These are phyloP conservation scores for Kurtzmaniella natalensis DNA, from an alignment of 1,139 yeast genomes.

Conservation along the genomic window DNA sequence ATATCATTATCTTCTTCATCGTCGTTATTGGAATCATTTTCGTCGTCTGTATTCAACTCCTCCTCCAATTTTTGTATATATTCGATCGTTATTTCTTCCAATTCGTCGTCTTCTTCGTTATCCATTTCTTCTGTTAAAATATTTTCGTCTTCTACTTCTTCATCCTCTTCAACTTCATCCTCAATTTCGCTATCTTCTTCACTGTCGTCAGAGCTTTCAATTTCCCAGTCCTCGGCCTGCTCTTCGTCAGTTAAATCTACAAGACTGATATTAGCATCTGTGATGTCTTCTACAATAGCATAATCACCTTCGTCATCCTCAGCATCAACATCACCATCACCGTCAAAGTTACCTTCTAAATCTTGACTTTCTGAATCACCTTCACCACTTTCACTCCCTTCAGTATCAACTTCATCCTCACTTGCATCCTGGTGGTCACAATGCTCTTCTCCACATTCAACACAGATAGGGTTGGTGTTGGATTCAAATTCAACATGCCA, in stretches of 20 bases:
- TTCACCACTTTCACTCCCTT: conserved; percentile 12
- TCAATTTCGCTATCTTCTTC: conserved; percentile 14
- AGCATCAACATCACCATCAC: not conserved
- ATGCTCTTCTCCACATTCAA: conserved; percentile 62
- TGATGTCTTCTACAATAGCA: conserved; percentile 19
- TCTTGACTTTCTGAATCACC: conserved; percentile 5
- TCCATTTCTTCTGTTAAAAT: conserved; percentile 12
- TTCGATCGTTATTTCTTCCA: conserved; percentile 25
- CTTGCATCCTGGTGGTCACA: conserved; percentile 51
- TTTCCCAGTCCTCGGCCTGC: conserved; percentile 19
- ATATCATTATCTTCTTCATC: conserved; percentile 17
- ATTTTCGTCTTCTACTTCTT: conserved; percentile 6
- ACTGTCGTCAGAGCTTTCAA: conserved; percentile 21
- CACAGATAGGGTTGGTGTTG: conserved; percentile 66
- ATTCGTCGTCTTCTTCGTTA: conserved; percentile 13
- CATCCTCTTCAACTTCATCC: conserved; percentile 7
- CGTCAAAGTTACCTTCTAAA: conserved; percentile 1
- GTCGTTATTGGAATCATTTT: conserved; percentile 23
- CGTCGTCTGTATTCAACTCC: conserved; percentile 13
- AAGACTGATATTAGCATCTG: not conserved
- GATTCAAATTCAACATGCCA: conserved; percentile 12
- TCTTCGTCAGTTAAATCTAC: conserved; percentile 8
- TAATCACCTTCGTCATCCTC: conserved; percentile 7
- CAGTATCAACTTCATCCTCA: conserved; percentile 26
- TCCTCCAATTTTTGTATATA: conserved; percentile 22